Evolutionary conservation across 1,284 basidiomycete genomes (phyloP), one percentile per base, ranked within the genome.

Genomic region (Coniferiporia weirii): DNA sequence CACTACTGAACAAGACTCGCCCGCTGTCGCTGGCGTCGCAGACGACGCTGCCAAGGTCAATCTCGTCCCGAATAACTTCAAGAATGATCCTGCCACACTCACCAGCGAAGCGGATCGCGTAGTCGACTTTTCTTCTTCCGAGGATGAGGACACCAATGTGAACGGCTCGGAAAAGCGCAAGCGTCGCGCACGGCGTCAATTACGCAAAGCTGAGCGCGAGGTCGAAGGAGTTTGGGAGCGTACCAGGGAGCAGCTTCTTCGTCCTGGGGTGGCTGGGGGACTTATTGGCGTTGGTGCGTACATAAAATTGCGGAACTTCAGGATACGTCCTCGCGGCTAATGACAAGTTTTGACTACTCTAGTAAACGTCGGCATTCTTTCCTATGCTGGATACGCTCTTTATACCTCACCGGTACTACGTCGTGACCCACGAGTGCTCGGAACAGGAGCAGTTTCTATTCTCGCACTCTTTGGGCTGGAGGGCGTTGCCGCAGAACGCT

Each of bases 331-430:
- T n/a, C 17, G 1, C 27, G 27, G 10, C 40, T 45, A 15, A 8
- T 47, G 12, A 49, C 17, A 15, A 19, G 6, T 40, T 19, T 56
- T 52, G 0, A 27, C 27, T 5, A 27, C 27, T 27, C 5, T 62
- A 89, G 88, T 89, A 56, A 92, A 93, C 70, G 74, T 91, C 62
- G 89, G 89, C 35, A 72, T 91, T 38, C 67, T 91, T 32, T 80
- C 80, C 1, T 79, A 80, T 9, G 75, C 82, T 13, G 82, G 84
- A 10, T 87, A 86, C 68, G 74, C 79, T 9, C 82, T 87, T 66
- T 91, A 91, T 73, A 78, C 76, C n/a, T 75, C 82, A 56, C 85
- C 85, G 20, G 72, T 80, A 60, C 76, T 88, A 49, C 83, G 84
- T 22, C 79, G 79, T 63, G 83, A 91, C 70, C 71, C 76, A n/a